phyloP scores from a whole-genome alignment of 495 filamentous ascomycete species.

The Cudoniella acicularis region DNA sequence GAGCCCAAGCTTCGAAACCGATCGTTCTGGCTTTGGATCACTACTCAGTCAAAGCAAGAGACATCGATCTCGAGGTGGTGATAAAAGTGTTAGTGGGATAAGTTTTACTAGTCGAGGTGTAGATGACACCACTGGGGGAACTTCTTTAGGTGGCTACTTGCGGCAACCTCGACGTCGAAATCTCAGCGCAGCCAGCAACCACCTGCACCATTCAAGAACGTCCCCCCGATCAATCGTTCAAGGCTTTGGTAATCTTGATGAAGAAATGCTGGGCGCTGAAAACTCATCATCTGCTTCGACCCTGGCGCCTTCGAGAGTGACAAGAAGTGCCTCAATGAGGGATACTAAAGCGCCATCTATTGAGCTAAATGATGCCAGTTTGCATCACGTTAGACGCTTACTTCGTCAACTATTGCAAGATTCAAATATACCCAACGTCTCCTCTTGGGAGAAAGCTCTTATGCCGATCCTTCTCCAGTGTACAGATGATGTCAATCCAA shows the following conservation, averaged over 20 bases:
- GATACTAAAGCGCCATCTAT: constrained; percentile 68
- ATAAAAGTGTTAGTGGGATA: constrained; percentile 62
- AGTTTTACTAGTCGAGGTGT: constrained; percentile 58
- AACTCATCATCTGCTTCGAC: constrained; percentile 39
- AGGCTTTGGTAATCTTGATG: constrained; percentile 22
- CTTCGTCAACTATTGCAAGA: constrained; percentile 80
- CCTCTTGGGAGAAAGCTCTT: constrained; percentile 86
- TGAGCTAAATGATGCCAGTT: constrained; percentile 80
- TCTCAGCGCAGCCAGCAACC: constrained; percentile 68
- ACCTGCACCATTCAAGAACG: constrained; percentile 55
- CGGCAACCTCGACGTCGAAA: constrained; percentile 60
- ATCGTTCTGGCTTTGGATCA: constrained; percentile 42
- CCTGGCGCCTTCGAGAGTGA: constrained; percentile 55
- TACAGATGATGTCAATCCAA: constrained; percentile 91
- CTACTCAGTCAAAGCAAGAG: constrained; percentile 66
- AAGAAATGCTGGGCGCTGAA: constrained; percentile 11
- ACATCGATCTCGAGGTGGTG: constrained; percentile 67
- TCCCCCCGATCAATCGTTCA: constrained; percentile 59
- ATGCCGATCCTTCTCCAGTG: constrained; percentile 88
- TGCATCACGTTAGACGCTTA: constrained; percentile 83
- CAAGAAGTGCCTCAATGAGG: constrained; percentile 80
- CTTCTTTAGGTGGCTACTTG: constrained; percentile 23
- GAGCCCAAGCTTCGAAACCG: constrained; percentile 43
- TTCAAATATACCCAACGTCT: constrained; percentile 62
- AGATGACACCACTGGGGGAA: constrained; percentile 33